phyloP scores from a whole-genome alignment of 2,329 filamentous ascomycete genomes.

The Botrytis hyacinthi region DNA sequence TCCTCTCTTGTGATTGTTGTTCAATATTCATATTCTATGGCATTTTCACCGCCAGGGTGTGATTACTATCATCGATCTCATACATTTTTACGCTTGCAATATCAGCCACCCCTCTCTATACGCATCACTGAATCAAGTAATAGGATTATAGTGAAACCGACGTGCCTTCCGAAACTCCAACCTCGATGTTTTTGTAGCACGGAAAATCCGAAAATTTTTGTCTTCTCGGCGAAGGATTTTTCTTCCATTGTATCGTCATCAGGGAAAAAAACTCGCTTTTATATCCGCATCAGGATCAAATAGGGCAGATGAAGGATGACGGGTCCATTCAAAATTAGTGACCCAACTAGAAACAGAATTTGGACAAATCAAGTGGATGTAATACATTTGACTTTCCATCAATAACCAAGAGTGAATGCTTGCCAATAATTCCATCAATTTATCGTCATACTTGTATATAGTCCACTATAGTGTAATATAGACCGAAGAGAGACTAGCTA shows the following conservation, averaged over 20 bases:
- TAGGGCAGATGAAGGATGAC: no score
- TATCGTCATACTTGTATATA: no score
- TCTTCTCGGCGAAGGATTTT: accelerated
- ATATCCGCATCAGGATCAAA: no score
- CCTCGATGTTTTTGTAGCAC: neutral
- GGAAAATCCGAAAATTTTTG: accelerated
- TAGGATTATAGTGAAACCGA: accelerated
- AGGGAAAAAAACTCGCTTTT: neutral
- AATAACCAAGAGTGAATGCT: no score
- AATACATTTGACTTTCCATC: no score
- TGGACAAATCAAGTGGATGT: no score
- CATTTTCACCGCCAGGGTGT: accelerated
- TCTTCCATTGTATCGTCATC: accelerated
- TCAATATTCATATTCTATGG: accelerated
- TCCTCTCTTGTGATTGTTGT: neutral
- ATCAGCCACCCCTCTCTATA: accelerated
- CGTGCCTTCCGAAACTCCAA: neutral
- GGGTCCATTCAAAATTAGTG: no score
- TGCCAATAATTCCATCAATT: no score
- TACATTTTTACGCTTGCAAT: accelerated
- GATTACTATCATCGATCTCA: neutral
- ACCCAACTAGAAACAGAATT: accelerated
- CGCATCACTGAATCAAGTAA: neutral
- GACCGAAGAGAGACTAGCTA: neutral
- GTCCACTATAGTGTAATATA: neutral